These are phyloP conservation scores for Syzygium aromaticum DNA, from an alignment of 345 rosid genomes.

Conservation along the genomic window DNA sequence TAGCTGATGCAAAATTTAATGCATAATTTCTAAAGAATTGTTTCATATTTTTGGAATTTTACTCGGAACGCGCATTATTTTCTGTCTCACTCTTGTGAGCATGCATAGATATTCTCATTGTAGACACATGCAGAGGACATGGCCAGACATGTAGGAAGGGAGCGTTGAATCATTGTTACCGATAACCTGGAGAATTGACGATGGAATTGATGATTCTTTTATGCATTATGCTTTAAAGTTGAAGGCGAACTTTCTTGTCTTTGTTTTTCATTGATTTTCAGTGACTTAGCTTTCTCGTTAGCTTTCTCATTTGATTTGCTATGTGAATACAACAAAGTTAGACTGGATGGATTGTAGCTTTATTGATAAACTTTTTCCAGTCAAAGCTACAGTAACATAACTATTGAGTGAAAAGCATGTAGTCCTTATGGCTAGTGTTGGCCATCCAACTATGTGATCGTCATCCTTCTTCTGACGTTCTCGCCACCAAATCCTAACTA, in stretches of 20 bases:
- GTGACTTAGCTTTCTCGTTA: not conserved
- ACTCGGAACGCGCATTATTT: not conserved
- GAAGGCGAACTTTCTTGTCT: not conserved
- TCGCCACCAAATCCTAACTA: not conserved
- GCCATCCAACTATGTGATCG: not conserved
- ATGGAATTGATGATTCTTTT: not conserved
- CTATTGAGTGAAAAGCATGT: not conserved
- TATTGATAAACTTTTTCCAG: not conserved
- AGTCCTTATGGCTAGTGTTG: not conserved
- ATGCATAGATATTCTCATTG: not conserved
- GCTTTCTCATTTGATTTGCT: not conserved
- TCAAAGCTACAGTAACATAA: not conserved
- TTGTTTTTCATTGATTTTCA: not conserved
- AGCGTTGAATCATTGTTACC: not conserved
- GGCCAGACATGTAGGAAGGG: not conserved
- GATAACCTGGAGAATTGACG: not conserved
- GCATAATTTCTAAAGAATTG: not conserved
- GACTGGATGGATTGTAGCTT: not conserved
- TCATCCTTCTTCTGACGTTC: not conserved
- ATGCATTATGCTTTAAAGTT: not conserved
- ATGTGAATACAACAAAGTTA: not conserved
- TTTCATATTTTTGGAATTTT: not conserved
- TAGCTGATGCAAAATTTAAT: not conserved
- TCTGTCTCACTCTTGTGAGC: not conserved
- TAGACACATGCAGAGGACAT: not conserved